Conservation (phyloP, 805 yeast genomes). For the Tetrapisispora fleetii region DNA sequence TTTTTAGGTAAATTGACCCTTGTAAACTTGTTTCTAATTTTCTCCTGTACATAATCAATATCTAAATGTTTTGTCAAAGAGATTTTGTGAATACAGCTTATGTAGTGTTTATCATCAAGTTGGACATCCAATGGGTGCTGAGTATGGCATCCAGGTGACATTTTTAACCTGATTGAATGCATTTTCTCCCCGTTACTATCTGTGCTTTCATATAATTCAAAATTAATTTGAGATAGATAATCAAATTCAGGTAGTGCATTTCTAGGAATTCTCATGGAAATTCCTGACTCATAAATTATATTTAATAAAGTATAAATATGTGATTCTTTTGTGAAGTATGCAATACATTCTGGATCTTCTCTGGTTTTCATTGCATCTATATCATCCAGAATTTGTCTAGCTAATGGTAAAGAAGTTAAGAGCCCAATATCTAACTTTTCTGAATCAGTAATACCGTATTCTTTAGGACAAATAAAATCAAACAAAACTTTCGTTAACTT, state of each 20-base stretch:
- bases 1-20: conserved; percentile 87
- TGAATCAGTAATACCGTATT: conserved; percentile 90
- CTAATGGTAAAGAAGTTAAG: conserved; percentile 85
- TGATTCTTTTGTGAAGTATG: conserved; percentile 92
- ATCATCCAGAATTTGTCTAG: conserved; percentile 76
- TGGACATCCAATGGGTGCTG: conserved; percentile 96
- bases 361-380: conserved; percentile 68
- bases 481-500: conserved; percentile 84
- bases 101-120: conserved; percentile 90
- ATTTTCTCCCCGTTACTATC: conserved; percentile 64
- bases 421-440: conserved; percentile 95
- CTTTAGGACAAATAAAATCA: conserved; percentile 97
- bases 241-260: conserved; percentile 95
- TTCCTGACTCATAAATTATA: conserved; percentile 79
- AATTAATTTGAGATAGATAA: conserved; percentile 85
- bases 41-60: conserved; percentile 76
- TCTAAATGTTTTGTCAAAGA: conserved; percentile 89
- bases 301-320: conserved; percentile 91
- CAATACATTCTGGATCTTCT: conserved; percentile 73
- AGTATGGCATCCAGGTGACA: conserved; percentile 97
- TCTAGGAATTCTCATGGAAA: conserved; percentile 92
- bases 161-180: conserved; percentile 81
- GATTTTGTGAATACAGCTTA: conserved; percentile 88
- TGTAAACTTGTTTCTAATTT: conserved; percentile 67
- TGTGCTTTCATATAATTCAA: conserved; percentile 80